These are phyloP conservation scores for Pelargonium cotyledonis DNA, from an alignment of 441 rosid genomes.

Conservation along the genomic window DNA sequence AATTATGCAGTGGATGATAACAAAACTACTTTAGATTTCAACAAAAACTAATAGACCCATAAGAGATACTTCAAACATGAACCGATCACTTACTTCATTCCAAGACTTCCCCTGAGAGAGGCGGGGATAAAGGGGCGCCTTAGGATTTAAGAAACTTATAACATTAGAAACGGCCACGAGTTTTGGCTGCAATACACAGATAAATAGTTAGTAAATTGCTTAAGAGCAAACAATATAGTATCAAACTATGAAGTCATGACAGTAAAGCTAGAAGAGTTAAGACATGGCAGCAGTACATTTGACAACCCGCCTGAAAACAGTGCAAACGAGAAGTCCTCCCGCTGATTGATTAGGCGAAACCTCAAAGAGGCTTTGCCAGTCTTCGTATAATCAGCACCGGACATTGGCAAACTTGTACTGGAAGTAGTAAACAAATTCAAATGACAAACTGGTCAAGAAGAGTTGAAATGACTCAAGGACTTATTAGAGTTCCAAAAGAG, in stretches of 20 bases:
- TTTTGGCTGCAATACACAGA: constrained; percentile 50
- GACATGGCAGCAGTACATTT: constrained; percentile 35
- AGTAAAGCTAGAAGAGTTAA: not conserved
- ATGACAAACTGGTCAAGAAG: constrained; percentile 5
- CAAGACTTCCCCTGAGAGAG: constrained; percentile 82
- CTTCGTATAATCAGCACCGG: constrained; percentile 38
- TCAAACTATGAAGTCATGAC: not conserved
- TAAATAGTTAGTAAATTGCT: not conserved
- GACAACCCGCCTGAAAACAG: constrained; percentile 57
- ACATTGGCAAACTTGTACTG: constrained; percentile 63
- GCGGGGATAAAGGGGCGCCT: constrained; percentile 84
- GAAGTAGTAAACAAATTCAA: not conserved
- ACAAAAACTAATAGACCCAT: too few relatives aligned
- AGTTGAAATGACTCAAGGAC: not conserved
- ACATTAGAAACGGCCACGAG: constrained; percentile 60
- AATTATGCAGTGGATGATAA: too few relatives aligned
- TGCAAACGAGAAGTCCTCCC: constrained; percentile 79
- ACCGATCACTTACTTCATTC: constrained; percentile 53
- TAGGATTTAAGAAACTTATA: constrained; percentile 57
- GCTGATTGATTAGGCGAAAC: constrained; percentile 79
- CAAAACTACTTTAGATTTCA: too few relatives aligned
- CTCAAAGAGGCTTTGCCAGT: constrained; percentile 53
- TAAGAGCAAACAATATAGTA: not conserved
- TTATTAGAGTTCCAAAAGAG: not conserved
- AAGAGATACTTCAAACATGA: not conserved